phyloP scores from a whole-genome alignment of 2,329 filamentous ascomycete genomes.

The Monilinia polystroma region DNA sequence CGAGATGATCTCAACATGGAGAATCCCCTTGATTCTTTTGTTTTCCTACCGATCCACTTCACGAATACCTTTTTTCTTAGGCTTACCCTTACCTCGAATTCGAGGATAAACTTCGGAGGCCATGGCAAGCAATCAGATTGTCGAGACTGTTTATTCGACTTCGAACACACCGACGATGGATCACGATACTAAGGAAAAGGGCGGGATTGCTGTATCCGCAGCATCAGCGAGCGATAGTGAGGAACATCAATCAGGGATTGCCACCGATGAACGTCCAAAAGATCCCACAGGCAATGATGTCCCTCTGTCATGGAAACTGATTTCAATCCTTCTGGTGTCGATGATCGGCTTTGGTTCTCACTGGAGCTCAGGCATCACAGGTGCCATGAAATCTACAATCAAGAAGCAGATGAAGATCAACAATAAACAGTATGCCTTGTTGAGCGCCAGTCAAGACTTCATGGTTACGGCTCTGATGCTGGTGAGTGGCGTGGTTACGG shows the following conservation, averaged over 20 bases:
- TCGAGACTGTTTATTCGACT: neutral
- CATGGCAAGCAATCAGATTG: constrained; percentile 5
- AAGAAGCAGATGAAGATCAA: constrained; percentile 61
- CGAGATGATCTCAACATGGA: neutral
- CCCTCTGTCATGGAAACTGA: constrained; percentile 40
- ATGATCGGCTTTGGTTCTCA: constrained; percentile 58
- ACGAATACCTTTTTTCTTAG: neutral
- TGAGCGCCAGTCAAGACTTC: constrained; percentile 61
- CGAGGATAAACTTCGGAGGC: neutral
- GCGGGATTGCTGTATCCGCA: constrained; percentile 4
- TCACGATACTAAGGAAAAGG: constrained; percentile 1
- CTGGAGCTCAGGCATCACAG: constrained; percentile 60
- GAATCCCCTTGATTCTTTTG: neutral
- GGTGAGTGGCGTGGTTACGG: constrained; percentile 54
- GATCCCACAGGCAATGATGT: constrained; percentile 23
- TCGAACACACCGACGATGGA: neutral
- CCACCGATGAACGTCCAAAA: neutral
- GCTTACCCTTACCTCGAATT: neutral
- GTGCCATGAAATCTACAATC: constrained; percentile 59
- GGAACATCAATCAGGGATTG: neutral
- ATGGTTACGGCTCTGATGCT: constrained; percentile 59
- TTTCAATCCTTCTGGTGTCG: constrained; percentile 51
- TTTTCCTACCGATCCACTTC: neutral
- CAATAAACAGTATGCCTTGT: constrained; percentile 58
- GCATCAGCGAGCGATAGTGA: constrained; percentile 7